Conservation (phyloP, 306 rosid species). For the Vigna unguiculata region DNA sequence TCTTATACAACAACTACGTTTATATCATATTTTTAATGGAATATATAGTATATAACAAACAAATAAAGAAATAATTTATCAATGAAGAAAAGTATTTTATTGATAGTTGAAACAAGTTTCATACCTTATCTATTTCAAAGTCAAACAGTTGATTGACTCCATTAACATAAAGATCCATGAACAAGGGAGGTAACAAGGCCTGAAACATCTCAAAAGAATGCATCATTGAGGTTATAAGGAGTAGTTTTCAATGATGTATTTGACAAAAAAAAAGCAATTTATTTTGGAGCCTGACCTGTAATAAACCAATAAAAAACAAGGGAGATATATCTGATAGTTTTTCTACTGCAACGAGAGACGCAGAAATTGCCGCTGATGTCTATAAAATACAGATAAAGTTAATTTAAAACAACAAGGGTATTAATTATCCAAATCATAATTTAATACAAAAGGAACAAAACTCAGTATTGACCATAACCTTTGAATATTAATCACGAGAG, state of each 20-base stretch:
- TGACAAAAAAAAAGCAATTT: not conserved
- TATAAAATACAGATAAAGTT: not conserved
- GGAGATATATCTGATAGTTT: too few relatives aligned
- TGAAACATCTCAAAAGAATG: slow-evolving; percentile 47
- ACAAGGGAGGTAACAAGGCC: slow-evolving; percentile 67
- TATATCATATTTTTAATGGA: too few relatives aligned
- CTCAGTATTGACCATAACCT: not conserved
- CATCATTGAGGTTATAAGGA: not conserved
- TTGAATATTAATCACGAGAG: not conserved
- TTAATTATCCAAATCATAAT: not conserved
- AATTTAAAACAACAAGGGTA: not conserved
- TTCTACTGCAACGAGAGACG: not conserved
- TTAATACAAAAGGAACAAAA: not conserved
- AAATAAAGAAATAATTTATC: not conserved
- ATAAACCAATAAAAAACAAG: too few relatives aligned
- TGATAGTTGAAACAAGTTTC: not conserved
- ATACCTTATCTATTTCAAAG: slow-evolving; percentile 9
- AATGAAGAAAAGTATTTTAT: not conserved
- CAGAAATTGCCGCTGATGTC: not conserved
- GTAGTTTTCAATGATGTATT: not conserved
- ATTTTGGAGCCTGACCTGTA: too few relatives aligned
- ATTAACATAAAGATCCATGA: slow-evolving; percentile 42
- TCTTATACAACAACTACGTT: not conserved
- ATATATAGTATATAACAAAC: too few relatives aligned
- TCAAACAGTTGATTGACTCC: slow-evolving; percentile 65